These are phyloP conservation scores for Neurospora sp. DNA, from an alignment of 495 filamentous ascomycete species.

Conservation along the genomic window DNA sequence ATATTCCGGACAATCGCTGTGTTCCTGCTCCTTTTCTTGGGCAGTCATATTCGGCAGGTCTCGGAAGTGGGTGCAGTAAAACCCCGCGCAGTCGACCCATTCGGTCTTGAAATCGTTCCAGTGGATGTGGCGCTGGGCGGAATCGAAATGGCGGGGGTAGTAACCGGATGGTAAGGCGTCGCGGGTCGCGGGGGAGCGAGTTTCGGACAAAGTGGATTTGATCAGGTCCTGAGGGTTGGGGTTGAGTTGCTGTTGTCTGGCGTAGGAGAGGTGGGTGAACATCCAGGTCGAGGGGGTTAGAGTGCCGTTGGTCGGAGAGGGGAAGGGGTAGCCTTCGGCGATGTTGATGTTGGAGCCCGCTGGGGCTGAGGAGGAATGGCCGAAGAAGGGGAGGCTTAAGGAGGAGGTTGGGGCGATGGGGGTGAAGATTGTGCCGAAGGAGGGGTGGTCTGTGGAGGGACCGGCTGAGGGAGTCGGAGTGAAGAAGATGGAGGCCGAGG, in stretches of 20 bases:
- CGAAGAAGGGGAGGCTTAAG: background rate
- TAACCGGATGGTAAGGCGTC: background rate
- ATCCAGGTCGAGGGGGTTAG: background rate
- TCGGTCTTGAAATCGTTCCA: background rate
- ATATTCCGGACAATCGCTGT: background rate
- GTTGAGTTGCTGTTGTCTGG: background rate
- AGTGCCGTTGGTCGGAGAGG: background rate
- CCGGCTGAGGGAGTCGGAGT: background rate
- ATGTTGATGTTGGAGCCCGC: background rate
- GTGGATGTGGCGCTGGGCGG: background rate
- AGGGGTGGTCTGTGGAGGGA: background rate
- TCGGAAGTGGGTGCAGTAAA: background rate
- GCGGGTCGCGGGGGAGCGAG: background rate
- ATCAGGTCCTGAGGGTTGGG: background rate
- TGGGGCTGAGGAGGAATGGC: background rate
- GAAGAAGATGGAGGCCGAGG: background rate
- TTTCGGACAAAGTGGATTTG: fast-evolving
- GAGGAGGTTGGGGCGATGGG: background rate
- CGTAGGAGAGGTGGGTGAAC: background rate
- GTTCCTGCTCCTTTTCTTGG: background rate
- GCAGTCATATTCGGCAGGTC: background rate
- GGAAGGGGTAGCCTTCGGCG: background rate
- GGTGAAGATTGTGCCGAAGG: background rate
- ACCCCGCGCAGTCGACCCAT: background rate
- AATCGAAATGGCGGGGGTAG: background rate